phyloP scores from a whole-genome alignment of 2,329 filamentous ascomycete species.

The Epichloe elymi region DNA sequence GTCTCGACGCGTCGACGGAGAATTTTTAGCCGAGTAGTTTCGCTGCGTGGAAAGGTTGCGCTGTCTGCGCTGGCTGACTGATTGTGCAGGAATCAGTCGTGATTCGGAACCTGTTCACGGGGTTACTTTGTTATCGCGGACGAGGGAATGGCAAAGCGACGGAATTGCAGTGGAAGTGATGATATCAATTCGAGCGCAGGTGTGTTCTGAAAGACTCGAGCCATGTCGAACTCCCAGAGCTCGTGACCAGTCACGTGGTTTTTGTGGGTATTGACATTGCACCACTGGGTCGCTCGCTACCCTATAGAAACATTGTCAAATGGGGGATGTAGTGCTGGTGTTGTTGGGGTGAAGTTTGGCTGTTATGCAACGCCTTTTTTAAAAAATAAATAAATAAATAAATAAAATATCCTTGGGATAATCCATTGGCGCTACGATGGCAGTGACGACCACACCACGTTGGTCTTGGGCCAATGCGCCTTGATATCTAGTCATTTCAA shows the following conservation, averaged over 20 bases:
- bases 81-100: background rate
- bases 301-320: too few relatives aligned
- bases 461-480: too few relatives aligned
- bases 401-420: too few relatives aligned
- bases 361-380: too few relatives aligned
- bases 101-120: background rate
- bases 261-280: too few relatives aligned
- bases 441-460: too few relatives aligned
- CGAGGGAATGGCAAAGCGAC: background rate
- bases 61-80: background rate
- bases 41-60: background rate
- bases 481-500: too few relatives aligned
- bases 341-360: too few relatives aligned
- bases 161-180: background rate
- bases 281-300: too few relatives aligned
- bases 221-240: background rate
- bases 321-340: too few relatives aligned
- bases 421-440: too few relatives aligned
- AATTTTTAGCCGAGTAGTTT: background rate
- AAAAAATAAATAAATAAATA: too few relatives aligned
- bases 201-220: background rate
- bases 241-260: background rate
- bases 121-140: background rate
- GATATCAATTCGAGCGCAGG: background rate
- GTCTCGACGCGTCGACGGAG: constrained; percentile 2